phyloP scores from a whole-genome alignment of 129 eudicot genomes.

The Pittosporum tobira region DNA sequence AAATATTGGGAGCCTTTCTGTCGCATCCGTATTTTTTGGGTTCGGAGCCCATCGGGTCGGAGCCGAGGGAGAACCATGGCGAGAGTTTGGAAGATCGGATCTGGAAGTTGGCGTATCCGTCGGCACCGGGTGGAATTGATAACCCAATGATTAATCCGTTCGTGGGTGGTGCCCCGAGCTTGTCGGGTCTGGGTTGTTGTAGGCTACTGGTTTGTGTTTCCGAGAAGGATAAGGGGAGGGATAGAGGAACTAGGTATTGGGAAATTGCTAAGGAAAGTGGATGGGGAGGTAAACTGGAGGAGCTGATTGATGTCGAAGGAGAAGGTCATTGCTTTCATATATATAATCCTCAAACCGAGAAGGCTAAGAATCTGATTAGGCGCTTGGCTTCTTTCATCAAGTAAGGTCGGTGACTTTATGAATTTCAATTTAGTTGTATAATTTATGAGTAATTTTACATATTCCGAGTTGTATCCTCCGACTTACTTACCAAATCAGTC shows the following conservation, averaged over 20 bases:
- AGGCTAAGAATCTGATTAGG: not conserved
- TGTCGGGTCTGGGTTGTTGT: constrained; percentile 8
- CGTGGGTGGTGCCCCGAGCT: constrained; percentile 4
- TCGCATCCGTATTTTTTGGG: constrained; percentile 12
- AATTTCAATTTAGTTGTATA: not conserved
- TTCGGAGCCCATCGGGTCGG: constrained; percentile 8
- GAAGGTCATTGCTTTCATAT: not conserved
- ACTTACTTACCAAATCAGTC: too few species aligned
- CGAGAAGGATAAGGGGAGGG: constrained; percentile 16
- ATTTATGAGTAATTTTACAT: too few species aligned
- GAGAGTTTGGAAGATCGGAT: not conserved
- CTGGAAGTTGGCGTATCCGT: constrained; percentile 14
- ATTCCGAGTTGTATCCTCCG: too few species aligned
- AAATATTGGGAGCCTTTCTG: constrained; percentile 27
- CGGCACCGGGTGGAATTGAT: constrained; percentile 5
- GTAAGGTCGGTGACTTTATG: not conserved
- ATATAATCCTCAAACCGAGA: not conserved
- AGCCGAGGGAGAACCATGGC: not conserved
- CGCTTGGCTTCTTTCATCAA: not conserved
- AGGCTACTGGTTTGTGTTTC: constrained; percentile 13
- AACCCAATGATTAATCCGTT: constrained; percentile 15
- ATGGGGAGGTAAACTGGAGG: constrained; percentile 24
- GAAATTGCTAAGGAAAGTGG: constrained; percentile 21
- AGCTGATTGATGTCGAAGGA: constrained; percentile 8
- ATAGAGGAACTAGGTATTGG: not conserved